Base-by-base conservation (phyloP, 106 monocot genomes). In the Ottelia alismoides region DNA sequence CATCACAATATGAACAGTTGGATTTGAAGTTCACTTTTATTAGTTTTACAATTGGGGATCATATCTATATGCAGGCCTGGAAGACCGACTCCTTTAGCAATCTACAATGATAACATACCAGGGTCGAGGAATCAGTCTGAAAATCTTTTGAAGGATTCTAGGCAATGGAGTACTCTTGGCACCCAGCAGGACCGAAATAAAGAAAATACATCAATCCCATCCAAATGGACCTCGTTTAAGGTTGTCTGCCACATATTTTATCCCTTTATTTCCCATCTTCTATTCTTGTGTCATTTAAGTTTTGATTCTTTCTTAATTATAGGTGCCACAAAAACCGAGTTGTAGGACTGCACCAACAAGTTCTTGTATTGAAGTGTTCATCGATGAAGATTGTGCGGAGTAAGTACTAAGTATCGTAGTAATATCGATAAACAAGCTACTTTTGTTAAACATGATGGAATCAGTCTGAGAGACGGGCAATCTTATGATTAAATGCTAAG, bases 211-310 rank as follows among this genome's bases (percentile, higher is more conserved):
- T 62, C 79, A 7, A 56, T 68, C 23, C 85, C 85, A 53, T 43
- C 74, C 2, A 81, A 82, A 66, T 98, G 96, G 96, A 62, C 77
- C 18, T 70, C 76, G 28, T 76, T 71, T 55, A 90, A 90, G 85
- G 96, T 96, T 43, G n/a, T n/a, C n/a, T n/a, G n/a, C n/a, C n/a
- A n/a, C n/a, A n/a, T n/a, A n/a, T n/a, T n/a, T n/a, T n/a, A n/a
- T n/a, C 16, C 16, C 6, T 43, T 43, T 43, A 43, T 43, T 16
- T 43, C 6, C 16, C 40, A 7, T 6, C 16, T 7, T 43, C 40
- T 6, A 43, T 7, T 43, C 40, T 6, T 7, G 6, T 43, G 40
- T 16, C 16, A 43, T 43, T 16, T 7, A 43, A 6, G 6, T 43
- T 7, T 16, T 43, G 40, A 43, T 16, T 7, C 40, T 7, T 43